phyloP scores from a whole-genome alignment of 495 filamentous ascomycete genomes.

The Penicillium antarcticum region DNA sequence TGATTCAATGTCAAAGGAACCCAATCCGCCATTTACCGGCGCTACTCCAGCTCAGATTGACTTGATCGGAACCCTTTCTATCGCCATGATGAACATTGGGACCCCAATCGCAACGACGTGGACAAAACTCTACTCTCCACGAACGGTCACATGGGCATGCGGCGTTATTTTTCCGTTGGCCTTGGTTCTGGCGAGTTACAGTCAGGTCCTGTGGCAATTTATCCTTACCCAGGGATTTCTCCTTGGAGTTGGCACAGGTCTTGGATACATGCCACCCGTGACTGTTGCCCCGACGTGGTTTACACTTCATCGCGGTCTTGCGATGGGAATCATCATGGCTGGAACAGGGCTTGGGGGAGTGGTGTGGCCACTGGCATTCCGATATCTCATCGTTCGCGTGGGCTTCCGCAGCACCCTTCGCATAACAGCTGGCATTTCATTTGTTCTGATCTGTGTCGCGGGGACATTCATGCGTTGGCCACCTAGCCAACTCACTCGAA shows the following conservation, averaged over 20 bases:
- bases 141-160: slow-evolving; percentile 25
- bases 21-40: slow-evolving; percentile 31
- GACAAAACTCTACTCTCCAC: slow-evolving; percentile 35
- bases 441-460: slow-evolving; percentile 22
- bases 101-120: slow-evolving; percentile 36
- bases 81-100: slow-evolving; percentile 43
- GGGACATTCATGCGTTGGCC: slow-evolving; percentile 32
- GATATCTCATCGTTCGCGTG: slow-evolving; percentile 21
- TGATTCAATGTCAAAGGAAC: slow-evolving; percentile 30
- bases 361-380: slow-evolving; percentile 33
- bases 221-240: slow-evolving; percentile 38
- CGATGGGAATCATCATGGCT: slow-evolving; percentile 36
- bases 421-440: slow-evolving; percentile 30
- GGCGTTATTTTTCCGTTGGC: slow-evolving; percentile 28
- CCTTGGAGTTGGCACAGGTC: slow-evolving; percentile 31
- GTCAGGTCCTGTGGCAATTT: slow-evolving; percentile 39
- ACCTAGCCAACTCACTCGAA: slow-evolving; percentile 17
- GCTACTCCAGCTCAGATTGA: slow-evolving; percentile 39
- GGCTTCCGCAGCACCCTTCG: slow-evolving; percentile 40
- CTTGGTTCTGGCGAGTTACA: slow-evolving; percentile 32
- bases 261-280: slow-evolving; percentile 38
- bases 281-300: slow-evolving; percentile 39
- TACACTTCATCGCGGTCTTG: slow-evolving; percentile 26
- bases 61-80: slow-evolving; percentile 42
- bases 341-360: slow-evolving; percentile 37